Conservation (phyloP, 495 filamentous ascomycete species). For the Eremomyces bilateralis region DNA sequence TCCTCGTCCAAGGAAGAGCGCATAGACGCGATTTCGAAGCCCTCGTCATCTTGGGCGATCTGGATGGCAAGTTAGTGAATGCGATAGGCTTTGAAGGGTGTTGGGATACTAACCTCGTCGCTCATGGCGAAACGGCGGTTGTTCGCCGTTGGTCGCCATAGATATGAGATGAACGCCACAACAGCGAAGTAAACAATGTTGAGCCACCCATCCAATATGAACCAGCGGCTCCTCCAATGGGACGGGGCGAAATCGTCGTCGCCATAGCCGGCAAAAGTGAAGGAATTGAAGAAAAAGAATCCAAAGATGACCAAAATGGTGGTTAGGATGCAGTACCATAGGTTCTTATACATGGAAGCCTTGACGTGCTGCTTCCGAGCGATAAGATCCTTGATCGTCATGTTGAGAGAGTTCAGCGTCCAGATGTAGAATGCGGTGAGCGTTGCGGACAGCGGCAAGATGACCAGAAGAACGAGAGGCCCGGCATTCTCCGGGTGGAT, state of each 20-base stretch:
- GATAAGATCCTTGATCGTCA: slow-evolving; percentile 84
- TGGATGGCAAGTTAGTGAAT: slow-evolving; percentile 18
- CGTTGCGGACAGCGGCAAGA: slow-evolving; percentile 78
- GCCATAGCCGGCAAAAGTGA: slow-evolving; percentile 64
- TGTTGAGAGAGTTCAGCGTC: slow-evolving; percentile 88
- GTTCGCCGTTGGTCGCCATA: slow-evolving; percentile 92
- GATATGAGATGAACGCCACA: slow-evolving; percentile 78
- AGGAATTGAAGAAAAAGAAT: slow-evolving; percentile 91
- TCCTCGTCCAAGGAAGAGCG: slow-evolving; percentile 59
- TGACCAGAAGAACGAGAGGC: slow-evolving; percentile 82
- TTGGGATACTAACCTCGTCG: slow-evolving; percentile 45
- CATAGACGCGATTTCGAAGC: slow-evolving; percentile 89
- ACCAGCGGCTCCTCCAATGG: slow-evolving; percentile 95
- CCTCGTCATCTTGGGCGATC: slow-evolving; percentile 96
- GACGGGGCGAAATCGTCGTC: slow-evolving; percentile 79
- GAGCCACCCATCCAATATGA: slow-evolving; percentile 92
- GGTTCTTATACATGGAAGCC: slow-evolving; percentile 87
- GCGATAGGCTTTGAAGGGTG: background rate
- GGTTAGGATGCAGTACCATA: slow-evolving; percentile 92
- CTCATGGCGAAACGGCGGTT: slow-evolving; percentile 97
- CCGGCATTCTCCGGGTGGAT: slow-evolving; percentile 70
- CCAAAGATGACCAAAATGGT: slow-evolving; percentile 89
- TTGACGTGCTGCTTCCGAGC: slow-evolving; percentile 90
- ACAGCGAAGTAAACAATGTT: slow-evolving; percentile 92
- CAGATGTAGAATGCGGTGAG: slow-evolving; percentile 96